Evolutionary conservation across 768 basidiomycete genomes (phyloP).

Genomic region (Lyophyllum decastes): DNA sequence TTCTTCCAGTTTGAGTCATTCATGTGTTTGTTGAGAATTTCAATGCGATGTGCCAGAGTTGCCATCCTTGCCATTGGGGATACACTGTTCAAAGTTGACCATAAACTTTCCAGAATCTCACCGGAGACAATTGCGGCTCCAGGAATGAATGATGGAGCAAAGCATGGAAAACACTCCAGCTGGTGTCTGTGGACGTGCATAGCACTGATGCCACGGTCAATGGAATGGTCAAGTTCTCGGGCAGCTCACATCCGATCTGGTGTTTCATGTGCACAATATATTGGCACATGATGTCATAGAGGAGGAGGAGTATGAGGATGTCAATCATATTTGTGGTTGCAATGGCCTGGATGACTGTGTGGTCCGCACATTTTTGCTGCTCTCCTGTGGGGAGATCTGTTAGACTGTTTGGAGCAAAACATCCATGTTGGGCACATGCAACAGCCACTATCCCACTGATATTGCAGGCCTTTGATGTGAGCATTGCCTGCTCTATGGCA

Average conservation of each 20-base stretch:
- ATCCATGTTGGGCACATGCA: not conserved
- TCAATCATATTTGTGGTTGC: not conserved
- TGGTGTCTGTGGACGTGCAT: not conserved
- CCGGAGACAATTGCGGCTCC: constrained; percentile 6
- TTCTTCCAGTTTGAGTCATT: constrained; percentile 27
- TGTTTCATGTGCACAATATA: not conserved
- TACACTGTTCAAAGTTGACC: constrained; percentile 15
- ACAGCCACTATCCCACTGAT: not conserved
- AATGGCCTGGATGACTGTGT: not conserved
- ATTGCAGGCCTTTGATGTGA: not conserved
- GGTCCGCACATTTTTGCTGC: not conserved
- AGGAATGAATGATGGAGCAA: not conserved
- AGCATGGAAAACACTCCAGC: constrained; percentile 23
- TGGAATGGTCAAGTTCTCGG: no score
- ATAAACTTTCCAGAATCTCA: constrained; percentile 22
- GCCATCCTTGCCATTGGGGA: constrained; percentile 4
- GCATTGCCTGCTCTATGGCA: not conserved
- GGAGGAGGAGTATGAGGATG: not conserved
- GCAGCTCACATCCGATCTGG: not conserved
- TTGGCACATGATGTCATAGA: not conserved
- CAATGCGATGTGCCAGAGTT: constrained; percentile 11
- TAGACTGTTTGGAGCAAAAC: not conserved
- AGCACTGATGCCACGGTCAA: not conserved
- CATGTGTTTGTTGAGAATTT: constrained; percentile 24
- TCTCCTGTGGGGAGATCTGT: not conserved